Base-by-base conservation (phyloP, 2,329 filamentous ascomycete genomes). In the Didymosphaeria variabile region DNA sequence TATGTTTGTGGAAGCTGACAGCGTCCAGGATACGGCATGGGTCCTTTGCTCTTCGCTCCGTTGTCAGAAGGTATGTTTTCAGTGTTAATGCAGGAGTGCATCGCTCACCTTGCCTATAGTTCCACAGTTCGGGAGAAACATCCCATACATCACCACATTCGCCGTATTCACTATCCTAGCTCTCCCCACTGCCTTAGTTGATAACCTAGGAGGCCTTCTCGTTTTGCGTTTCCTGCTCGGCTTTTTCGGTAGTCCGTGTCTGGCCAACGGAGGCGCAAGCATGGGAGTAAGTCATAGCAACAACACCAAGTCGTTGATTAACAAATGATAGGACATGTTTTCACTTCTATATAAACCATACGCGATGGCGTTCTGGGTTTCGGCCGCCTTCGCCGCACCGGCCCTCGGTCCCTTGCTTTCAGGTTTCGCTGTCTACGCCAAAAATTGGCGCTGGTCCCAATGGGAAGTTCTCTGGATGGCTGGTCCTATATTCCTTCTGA, bases 391-490 rank as follows among this genome's bases (percentile, higher is more conserved):
- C 42, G 68, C 71, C 53, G 83, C 81, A 1, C 85, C 84, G 0
- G 86, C 87, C 10, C 80, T 90, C 0, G 88, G 88, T 0, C 87
- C 88, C 3, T 75, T 90, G 0, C 77, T 91, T 5, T 84, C 83
- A 2, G 87, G 87, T 5, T 91, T 87, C 72, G 81, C 57, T 9
- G 62, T 65, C 5, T 58, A 64, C 36, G 65, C 59, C 5, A 44
- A 62, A 38, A 64, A 72, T 38, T 91, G 88, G 88, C 81, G 87
- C n/a, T 90, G 87, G 88, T 85, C 85, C 0, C 79, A 88, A 12
- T 88, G 85, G 81, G 86, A 89, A 69, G 85, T 89, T 58, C 79
- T 90, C 59, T 90, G 87, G 87, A 81, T 85, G 19, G 81, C 86
- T 0, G 83, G 80, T 0, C 88, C 88, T 0, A 72, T 89, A 46